phyloP scores from a whole-genome alignment of 495 filamentous ascomycete species.

The Penicillium bovifimosum region DNA sequence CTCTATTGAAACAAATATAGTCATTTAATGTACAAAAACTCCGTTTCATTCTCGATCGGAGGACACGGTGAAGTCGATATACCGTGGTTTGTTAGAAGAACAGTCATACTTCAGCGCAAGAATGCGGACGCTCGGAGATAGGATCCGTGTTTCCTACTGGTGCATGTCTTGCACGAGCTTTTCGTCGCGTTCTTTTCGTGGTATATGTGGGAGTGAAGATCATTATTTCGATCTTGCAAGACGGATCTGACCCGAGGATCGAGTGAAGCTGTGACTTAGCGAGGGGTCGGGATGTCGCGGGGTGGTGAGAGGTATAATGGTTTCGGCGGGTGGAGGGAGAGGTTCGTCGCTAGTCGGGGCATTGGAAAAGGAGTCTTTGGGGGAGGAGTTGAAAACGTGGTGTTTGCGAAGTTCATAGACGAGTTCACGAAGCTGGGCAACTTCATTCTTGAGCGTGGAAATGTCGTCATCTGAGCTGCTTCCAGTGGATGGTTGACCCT shows the following conservation, averaged over 20 bases:
- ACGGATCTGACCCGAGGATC: background rate
- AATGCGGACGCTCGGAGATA: background rate
- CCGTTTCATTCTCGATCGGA: background rate
- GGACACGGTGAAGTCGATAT: background rate
- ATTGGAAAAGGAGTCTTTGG: slow-evolving; percentile 4
- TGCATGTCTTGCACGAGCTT: background rate
- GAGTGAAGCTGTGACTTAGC: background rate
- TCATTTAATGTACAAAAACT: slow-evolving; percentile 8
- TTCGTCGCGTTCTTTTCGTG: slow-evolving; percentile 1
- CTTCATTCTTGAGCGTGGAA: slow-evolving; percentile 25
- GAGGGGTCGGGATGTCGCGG: background rate
- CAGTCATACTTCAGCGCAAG: background rate
- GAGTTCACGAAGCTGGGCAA: slow-evolving; percentile 31
- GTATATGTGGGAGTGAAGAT: background rate
- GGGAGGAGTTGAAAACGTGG: slow-evolving; percentile 16
- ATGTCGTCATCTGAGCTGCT: slow-evolving; percentile 23
- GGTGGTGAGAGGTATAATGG: background rate
- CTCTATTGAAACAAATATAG: slow-evolving; percentile 5
- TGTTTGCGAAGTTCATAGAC: slow-evolving; percentile 28
- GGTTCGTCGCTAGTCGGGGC: background rate
- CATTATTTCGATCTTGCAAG: background rate
- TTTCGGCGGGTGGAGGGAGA: background rate
- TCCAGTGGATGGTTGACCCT: background rate
- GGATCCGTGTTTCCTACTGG: background rate
- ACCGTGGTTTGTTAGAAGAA: background rate